phyloP scores from a whole-genome alignment of 192 early-diverging fungal species.

The Coemansia sp. region DNA sequence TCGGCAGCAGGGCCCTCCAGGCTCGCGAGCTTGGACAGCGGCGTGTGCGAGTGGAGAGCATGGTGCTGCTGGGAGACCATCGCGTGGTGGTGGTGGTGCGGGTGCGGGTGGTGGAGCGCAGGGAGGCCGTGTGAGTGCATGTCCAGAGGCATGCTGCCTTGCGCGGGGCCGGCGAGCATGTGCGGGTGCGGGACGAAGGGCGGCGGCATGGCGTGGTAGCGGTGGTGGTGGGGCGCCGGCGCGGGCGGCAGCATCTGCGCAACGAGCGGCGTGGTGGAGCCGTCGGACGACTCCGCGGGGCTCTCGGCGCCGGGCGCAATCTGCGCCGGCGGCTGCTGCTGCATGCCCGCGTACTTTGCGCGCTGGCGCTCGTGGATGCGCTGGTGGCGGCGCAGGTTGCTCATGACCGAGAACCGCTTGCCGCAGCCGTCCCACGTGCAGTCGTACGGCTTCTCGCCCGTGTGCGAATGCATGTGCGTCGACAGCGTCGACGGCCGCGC shows the following conservation, averaged over 20 bases:
- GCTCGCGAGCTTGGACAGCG: neutral
- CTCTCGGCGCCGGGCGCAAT: neutral
- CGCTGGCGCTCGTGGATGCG: slow-evolving; percentile 54
- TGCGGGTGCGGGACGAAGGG: slow-evolving; percentile 5
- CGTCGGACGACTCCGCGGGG: slow-evolving; percentile 20
- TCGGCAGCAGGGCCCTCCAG: neutral
- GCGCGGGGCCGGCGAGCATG: slow-evolving; percentile 1
- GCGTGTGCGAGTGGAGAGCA: neutral
- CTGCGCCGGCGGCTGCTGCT: slow-evolving; percentile 29
- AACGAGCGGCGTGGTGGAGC: slow-evolving; percentile 40
- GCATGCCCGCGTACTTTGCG: slow-evolving; percentile 32
- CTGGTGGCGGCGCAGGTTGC: slow-evolving; percentile 63
- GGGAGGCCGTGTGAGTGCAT: slow-evolving; percentile 2
- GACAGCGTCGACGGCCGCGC: slow-evolving; percentile 47
- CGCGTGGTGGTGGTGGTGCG: slow-evolving; percentile 1
- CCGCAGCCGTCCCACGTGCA: slow-evolving; percentile 60
- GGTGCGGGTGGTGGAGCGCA: slow-evolving; percentile 2
- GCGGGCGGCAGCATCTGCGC: slow-evolving; percentile 13
- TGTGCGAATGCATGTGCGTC: slow-evolving; percentile 53
- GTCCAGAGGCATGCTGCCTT: neutral
- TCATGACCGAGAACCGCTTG: slow-evolving; percentile 63
- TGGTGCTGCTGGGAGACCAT: neutral
- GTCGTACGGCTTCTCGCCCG: slow-evolving; percentile 53
- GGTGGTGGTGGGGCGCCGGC: slow-evolving; percentile 1
- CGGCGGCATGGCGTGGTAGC: slow-evolving; percentile 22